Conservation (phyloP, 257 asterid species). For the Solanum bulbocastanum region DNA sequence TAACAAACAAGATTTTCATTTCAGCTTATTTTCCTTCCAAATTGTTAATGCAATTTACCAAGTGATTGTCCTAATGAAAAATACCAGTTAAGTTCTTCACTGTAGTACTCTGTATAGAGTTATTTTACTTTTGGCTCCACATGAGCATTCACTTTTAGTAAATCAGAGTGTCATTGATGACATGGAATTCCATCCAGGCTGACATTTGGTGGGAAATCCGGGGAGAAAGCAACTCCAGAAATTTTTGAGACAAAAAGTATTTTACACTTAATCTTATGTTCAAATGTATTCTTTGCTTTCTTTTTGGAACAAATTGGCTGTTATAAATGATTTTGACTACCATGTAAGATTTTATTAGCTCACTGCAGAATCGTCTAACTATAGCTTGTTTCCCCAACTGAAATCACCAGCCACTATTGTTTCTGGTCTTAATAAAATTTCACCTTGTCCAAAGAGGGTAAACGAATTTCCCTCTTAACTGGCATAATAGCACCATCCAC, state of each 20-base stretch:
- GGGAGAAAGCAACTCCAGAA: not conserved
- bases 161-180: not conserved
- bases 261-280: not conserved
- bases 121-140: not conserved
- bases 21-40: not conserved
- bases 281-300: not conserved
- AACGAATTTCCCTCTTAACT: not conserved
- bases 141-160: not conserved
- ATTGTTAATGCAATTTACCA: not conserved
- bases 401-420: not conserved
- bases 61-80: not conserved
- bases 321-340: not conserved
- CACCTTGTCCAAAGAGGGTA: not conserved
- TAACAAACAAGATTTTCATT: not conserved
- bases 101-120: not conserved
- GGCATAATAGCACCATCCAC: not conserved
- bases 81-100: not conserved
- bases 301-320: not conserved
- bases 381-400: not conserved
- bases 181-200: not conserved
- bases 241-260: not conserved
- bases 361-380: not conserved
- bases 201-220: not conserved
- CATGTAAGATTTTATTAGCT: not conserved
- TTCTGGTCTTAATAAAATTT: not conserved